Base-by-base conservation (phyloP, 2,329 filamentous ascomycete genomes). In the Hypoxylon sp. region DNA sequence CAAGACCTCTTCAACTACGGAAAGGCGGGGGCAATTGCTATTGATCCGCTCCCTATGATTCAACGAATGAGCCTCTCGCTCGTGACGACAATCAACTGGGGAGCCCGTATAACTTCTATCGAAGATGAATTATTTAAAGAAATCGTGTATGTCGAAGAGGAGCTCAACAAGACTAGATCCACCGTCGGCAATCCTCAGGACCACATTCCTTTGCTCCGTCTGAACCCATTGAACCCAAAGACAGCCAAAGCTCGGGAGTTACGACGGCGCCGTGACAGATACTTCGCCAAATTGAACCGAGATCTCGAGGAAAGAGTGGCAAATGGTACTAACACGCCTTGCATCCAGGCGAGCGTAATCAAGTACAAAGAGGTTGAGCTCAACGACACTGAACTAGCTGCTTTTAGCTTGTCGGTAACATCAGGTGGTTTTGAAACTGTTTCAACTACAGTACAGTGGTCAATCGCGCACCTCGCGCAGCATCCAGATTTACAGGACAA, bases 101-200 rank as follows among this genome's bases (percentile, higher is more conserved):
- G 93, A 4, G 88, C 91, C 73, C 88, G 92, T 37, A 93, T 95
- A 63, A 85, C 90, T 60, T 92, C 91, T 0, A 88, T 90, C 69
- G 84, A 93, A 64, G 87, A 91, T 69, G 82, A 86, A 42, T 82
- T 94, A 6, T 83, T 95, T 5, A 83, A 87, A 19, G 93, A 95
- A 76, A 94, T 96, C 63, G 88, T 90, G 0, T 84, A 90, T 51
- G 92, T 95, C 2, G 93, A 95, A 78, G 86, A 92, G 31, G 90
- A 89, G 4, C 89, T 96, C 24, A 91, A 90, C 59, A 92, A 92
- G 73, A 91, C 94, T 76, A 83, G 93, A 52, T 92, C 88, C 26
- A 95, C 92, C 0, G 93, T 90, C 74, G 93, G 94, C 76, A 95
- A 95, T 77, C 93, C 91, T 88, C 91, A 93, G 75, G 93, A 96